phyloP scores from a whole-genome alignment of 345 rosid species.

The Eucalyptus urophylla region DNA sequence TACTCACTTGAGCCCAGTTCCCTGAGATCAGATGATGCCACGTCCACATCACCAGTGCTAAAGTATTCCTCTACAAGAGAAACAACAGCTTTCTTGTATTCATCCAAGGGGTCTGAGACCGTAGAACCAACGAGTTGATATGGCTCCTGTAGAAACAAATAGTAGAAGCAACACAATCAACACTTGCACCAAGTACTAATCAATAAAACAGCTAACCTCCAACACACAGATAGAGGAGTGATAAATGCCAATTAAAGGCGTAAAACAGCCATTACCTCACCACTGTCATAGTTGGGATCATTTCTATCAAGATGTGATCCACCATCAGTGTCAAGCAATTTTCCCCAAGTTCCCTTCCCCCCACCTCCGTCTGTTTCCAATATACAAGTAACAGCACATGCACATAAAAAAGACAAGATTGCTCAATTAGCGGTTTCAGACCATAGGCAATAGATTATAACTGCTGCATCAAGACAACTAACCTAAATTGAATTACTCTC shows the following conservation, averaged over 20 bases:
- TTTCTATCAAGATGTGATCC: slow-evolving; percentile 64
- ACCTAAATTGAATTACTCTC: neutral
- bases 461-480: neutral
- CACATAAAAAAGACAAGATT: neutral
- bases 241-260: neutral
- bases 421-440: neutral
- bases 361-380: slow-evolving; percentile 73
- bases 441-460: neutral
- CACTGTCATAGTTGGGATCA: slow-evolving; percentile 98
- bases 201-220: neutral
- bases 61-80: slow-evolving; percentile 87
- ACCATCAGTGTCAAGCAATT: slow-evolving; percentile 75
- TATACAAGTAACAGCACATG: neutral
- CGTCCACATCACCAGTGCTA: slow-evolving; percentile 78
- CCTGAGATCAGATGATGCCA: slow-evolving; percentile 89
- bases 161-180: neutral
- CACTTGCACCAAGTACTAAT: neutral
- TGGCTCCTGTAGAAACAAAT: slow-evolving; percentile 47
- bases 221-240: neutral
- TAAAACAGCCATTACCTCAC: slow-evolving; percentile 53
- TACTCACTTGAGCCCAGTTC: slow-evolving; percentile 88
- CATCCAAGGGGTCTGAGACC: slow-evolving; percentile 84
- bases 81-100: slow-evolving; percentile 82
- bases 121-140: slow-evolving; percentile 79
- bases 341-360: slow-evolving; percentile 99